Evolutionary conservation across 2,329 filamentous ascomycete species (phyloP).

Genomic region (Penicillium occitanis): DNA sequence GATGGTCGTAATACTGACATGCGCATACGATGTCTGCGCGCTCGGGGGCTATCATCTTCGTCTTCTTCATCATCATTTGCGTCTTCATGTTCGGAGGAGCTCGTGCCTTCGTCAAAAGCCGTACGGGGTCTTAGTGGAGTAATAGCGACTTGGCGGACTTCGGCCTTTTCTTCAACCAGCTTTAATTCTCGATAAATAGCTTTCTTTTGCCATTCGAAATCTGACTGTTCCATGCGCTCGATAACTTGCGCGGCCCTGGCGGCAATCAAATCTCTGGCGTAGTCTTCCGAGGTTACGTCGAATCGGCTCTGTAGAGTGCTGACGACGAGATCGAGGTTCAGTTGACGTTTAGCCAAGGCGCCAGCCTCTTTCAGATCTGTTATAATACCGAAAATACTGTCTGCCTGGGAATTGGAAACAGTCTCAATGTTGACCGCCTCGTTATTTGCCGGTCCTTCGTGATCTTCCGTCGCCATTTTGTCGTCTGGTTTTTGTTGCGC

Average conservation of each 20-base stretch:
- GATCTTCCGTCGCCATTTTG: constrained; percentile 24
- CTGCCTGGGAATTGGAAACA: constrained; percentile 36
- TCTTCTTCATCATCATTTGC: constrained; percentile 26
- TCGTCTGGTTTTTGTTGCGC: constrained; percentile 27
- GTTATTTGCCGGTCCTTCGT: constrained; percentile 25
- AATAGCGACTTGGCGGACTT: constrained; percentile 31
- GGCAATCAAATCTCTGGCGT: constrained; percentile 39
- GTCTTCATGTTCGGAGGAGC: constrained; percentile 26
- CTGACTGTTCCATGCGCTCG: constrained; percentile 38
- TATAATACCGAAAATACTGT: constrained; percentile 40
- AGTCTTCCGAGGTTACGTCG: constrained; percentile 35
- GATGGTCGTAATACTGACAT: constrained; percentile 50
- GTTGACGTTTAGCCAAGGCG: constrained; percentile 42
- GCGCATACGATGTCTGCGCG: constrained; percentile 33
- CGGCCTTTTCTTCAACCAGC: constrained; percentile 31
- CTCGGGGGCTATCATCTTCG: constrained; percentile 28
- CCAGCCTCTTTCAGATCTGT: constrained; percentile 42
- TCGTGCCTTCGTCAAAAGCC: constrained; percentile 27
- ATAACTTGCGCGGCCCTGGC: constrained; percentile 35
- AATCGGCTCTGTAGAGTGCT: constrained; percentile 36
- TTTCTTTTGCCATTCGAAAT: constrained; percentile 43
- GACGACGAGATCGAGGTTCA: constrained; percentile 38
- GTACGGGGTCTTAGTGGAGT: constrained; percentile 37
- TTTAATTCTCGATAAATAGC: constrained; percentile 45
- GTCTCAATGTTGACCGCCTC: constrained; percentile 29